Base-by-base conservation (phyloP, 2,329 filamentous ascomycete genomes). In the Dryadomyces quercus-mongolicae region DNA sequence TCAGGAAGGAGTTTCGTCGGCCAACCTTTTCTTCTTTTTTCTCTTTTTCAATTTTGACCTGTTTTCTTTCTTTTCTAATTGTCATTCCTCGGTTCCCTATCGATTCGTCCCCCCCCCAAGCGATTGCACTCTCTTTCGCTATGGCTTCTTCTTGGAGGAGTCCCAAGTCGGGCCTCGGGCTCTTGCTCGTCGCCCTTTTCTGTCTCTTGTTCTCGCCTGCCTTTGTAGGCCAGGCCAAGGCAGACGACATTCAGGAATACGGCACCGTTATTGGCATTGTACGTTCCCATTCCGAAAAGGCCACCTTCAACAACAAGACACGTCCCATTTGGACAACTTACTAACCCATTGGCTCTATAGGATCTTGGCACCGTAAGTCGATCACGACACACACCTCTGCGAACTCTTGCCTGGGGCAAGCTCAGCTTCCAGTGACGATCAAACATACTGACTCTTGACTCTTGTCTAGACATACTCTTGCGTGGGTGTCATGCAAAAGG, bases 401-500 rank as follows among this genome's bases (percentile, higher is more conserved):
- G 8, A 15, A n/a, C 4, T 45, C n/a, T n/a, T 45, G 43, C n/a
- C n/a, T n/a, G 9, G 12, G 5, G 43, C 9, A 25, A 20, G 18
- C 45, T 22, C 45, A 9, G 8, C 22, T 21, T 15, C 21, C 18
- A n/a, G 43, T 22, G 43, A 18, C 18, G 16, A 18, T 20, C 36
- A 40, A 36, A 8, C 44, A 13, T 46, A 20, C 44, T 46, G 15
- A 34, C 21, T n/a, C n/a, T 10, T 31, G 20, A 9, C 13, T 46
- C n/a, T 43, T n/a, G 6, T 42, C 7, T 47, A 60, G 59, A 95
- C 90, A 61, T 84, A 84, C 74, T 85, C 81, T 66, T 95, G 90
- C 74, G 89, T 95, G 65, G 90, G 88, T 85, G 88, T 95, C 70
- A 95, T 95, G 89, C 86, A 91, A 70, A 87, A 89, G 70, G 90